phyloP scores from a whole-genome alignment of 139 green algal species.

The Chlamydomonas incerta region DNA sequence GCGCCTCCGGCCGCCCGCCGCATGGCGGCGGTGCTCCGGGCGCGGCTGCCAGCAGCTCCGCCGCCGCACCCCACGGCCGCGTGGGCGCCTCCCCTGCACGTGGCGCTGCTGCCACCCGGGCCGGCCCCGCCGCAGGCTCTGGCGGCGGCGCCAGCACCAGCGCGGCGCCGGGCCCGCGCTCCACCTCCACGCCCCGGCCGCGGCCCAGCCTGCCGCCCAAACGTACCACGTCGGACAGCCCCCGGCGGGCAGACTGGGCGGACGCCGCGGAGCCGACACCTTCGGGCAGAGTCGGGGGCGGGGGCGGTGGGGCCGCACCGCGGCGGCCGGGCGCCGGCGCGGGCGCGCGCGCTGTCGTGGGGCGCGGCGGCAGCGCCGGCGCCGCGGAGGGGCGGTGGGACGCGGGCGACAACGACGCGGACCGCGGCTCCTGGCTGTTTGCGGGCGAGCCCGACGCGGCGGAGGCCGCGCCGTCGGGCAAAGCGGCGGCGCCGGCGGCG shows the following conservation, averaged over 20 bases:
- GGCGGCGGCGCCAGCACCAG: neutral
- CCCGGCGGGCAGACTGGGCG: neutral
- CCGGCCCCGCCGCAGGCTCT: neutral
- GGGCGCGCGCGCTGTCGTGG: neutral
- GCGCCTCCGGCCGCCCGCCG: neutral
- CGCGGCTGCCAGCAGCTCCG: neutral
- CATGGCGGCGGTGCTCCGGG: neutral
- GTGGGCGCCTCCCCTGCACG: neutral
- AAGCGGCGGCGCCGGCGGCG: neutral
- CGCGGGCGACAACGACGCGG: neutral
- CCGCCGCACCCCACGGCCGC: neutral
- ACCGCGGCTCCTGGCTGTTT: slow-evolving; percentile 25
- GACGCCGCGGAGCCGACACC: neutral
- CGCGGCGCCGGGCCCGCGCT: neutral
- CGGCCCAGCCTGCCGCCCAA: neutral
- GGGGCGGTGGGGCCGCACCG: no score
- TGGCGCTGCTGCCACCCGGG: neutral
- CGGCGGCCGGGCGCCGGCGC: neutral
- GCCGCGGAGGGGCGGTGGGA: neutral
- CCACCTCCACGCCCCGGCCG: slow-evolving; percentile 8
- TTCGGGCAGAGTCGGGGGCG: no score
- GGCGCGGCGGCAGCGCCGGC: neutral
- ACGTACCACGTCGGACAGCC: slow-evolving; percentile 8
- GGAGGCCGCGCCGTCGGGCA: neutral
- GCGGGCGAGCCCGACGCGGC: neutral